Evolutionary conservation across 345 rosid genomes (phyloP).

Genomic region (Boechera retrofracta): DNA sequence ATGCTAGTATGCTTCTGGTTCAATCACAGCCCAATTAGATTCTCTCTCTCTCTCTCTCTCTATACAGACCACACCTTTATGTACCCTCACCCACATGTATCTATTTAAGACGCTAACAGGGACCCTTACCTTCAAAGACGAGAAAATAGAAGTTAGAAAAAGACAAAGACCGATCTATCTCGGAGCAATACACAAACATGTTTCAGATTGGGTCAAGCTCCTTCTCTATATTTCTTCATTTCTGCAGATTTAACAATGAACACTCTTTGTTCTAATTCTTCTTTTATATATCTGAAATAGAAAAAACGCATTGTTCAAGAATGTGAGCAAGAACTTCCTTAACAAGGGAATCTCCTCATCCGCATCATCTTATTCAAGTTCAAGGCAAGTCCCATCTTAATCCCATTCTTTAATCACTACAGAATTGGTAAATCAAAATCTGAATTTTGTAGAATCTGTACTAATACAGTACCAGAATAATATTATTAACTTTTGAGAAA

Average conservation of each 20-base stretch:
- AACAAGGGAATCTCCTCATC: constrained; percentile 39
- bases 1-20: constrained; percentile 34
- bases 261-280: constrained; percentile 24
- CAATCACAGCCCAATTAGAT: constrained; percentile 37
- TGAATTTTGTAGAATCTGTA: neutral
- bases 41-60: constrained; percentile 35
- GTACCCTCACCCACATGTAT: constrained; percentile 20
- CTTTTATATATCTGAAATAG: constrained; percentile 17
- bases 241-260: constrained; percentile 5
- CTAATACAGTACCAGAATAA: neutral
- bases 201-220: constrained; percentile 22
- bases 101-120: constrained; percentile 2
- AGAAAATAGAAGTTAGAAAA: neutral
- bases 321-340: constrained; percentile 22
- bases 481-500: neutral
- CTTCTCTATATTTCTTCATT: constrained; percentile 19
- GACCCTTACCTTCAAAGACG: constrained; percentile 24
- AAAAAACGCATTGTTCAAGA: constrained; percentile 26
- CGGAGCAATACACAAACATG: constrained; percentile 32
- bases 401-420: neutral
- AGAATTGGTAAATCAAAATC: neutral
- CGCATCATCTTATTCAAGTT: constrained; percentile 32
- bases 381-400: constrained; percentile 35
- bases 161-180: constrained; percentile 32
- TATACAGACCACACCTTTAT: constrained; percentile 24